A percentile compares a stretch with the other conserved stretches of the same genome.
phyloP scores from a whole-genome alignment of 345 rosid species.

The Aquilaria malaccensis region DNA sequence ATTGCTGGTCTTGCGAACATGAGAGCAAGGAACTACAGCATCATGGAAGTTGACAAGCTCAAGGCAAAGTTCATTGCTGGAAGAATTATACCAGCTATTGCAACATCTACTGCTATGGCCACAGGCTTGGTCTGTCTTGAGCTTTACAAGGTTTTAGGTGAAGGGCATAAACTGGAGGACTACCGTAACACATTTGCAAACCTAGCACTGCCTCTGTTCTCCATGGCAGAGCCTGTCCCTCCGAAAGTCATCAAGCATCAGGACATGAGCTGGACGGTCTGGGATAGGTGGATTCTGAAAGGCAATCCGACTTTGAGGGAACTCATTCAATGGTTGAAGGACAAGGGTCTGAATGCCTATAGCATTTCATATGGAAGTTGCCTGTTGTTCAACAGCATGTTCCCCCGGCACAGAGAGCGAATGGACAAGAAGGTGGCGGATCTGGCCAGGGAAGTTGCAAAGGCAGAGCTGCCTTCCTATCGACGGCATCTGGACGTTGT shows the following conservation, averaged over 20 bases:
- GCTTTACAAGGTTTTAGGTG: slow-evolving; percentile 60
- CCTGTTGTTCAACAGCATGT: slow-evolving; percentile 76
- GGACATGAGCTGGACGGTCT: slow-evolving; percentile 88
- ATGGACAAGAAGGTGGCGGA: slow-evolving; percentile 84
- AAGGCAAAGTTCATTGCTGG: slow-evolving; percentile 81
- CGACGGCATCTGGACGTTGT: slow-evolving; percentile 69
- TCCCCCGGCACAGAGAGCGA: slow-evolving; percentile 70
- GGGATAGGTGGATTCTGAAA: slow-evolving; percentile 83
- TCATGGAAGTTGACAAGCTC: slow-evolving; percentile 71
- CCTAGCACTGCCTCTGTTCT: slow-evolving; percentile 64
- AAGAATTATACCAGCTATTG: slow-evolving; percentile 75
- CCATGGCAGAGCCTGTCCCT: slow-evolving; percentile 79
- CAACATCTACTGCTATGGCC: slow-evolving; percentile 90
- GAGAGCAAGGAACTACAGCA: slow-evolving; percentile 73
- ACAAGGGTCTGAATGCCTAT: slow-evolving; percentile 73
- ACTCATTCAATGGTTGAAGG: slow-evolving; percentile 71
- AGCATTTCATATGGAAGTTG: slow-evolving; percentile 88
- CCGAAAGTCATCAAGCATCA: slow-evolving; percentile 71
- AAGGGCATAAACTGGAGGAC: slow-evolving; percentile 58
- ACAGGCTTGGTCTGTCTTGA: slow-evolving; percentile 75
- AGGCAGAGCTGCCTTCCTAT: slow-evolving; percentile 61
- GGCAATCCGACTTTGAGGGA: slow-evolving; percentile 72
- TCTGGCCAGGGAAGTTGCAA: slow-evolving; percentile 74
- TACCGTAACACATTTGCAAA: slow-evolving; percentile 68
- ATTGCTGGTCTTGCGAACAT: slow-evolving; percentile 74